Base-by-base conservation (phyloP, 345 rosid species). In the Chamaenerion angustifolium region DNA sequence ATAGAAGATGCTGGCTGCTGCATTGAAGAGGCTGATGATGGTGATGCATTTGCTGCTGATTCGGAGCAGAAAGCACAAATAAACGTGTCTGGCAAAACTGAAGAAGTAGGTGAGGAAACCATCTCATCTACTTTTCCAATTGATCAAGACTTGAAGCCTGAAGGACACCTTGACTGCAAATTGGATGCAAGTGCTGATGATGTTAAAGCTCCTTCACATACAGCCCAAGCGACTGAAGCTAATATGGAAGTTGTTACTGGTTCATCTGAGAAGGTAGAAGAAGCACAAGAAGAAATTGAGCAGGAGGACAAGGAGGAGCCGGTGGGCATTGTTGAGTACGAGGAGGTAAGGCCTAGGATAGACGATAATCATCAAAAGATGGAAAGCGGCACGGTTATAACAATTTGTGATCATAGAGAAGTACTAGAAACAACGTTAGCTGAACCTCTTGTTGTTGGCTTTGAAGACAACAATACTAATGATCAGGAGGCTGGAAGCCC, bases 161-260 rank as follows among this genome's bases (percentile, higher is more conserved):
- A n/a, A n/a, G n/a, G n/a, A n/a, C n/a, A n/a, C n/a, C n/a, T n/a
- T n/a, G n/a, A n/a, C n/a, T n/a, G n/a, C n/a, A n/a, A n/a, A n/a
- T n/a, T n/a, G n/a, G n/a, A n/a, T n/a, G n/a, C n/a, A n/a, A n/a
- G n/a, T n/a, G n/a, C n/a, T n/a, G n/a, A n/a, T n/a, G n/a, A n/a
- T n/a, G n/a, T n/a, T n/a, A n/a, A n/a, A n/a, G n/a, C n/a, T n/a
- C n/a, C n/a, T n/a, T n/a, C n/a, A n/a, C n/a, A n/a, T n/a, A n/a
- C n/a, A n/a, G n/a, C n/a, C n/a, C n/a, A n/a, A n/a, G n/a, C 25
- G 17, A 56, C 51, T 59, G 74, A 66, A 54, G 57, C 48, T 58
- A 77, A 64, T 49, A 62, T 60, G 21, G 63, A 55, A 49, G 12
- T 27, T 49, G 64, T 42, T 16, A 12, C 45, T 40, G 49, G 35